These are phyloP conservation scores for barrel medic (Medicago truncatula) DNA, from an alignment of 306 rosid species.

Conservation along the genomic window DNA sequence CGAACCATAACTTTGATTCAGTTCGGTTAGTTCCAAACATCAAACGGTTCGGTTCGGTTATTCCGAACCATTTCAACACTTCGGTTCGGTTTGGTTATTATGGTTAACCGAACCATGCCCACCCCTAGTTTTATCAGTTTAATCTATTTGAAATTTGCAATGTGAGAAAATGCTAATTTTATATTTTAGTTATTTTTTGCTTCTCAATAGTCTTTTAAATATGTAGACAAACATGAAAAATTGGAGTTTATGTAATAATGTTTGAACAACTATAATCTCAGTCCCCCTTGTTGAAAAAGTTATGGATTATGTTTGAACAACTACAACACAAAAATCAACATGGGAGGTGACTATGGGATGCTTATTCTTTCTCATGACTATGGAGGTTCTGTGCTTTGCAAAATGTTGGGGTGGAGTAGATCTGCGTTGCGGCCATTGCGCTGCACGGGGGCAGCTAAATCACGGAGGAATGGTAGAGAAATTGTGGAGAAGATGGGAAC, in stretches of 20 bases:
- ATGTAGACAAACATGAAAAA: neutral
- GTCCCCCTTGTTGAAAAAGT: neutral
- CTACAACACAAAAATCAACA: neutral
- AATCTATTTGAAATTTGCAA: conserved; percentile 8
- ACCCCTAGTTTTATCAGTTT: neutral
- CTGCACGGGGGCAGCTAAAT: neutral
- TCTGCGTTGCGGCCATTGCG: neutral
- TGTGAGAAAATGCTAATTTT: conserved; percentile 17
- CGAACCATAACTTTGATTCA: too few relatives aligned
- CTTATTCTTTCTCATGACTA: conserved; percentile 8
- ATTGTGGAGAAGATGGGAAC: neutral
- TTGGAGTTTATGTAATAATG: neutral
- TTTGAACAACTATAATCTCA: conserved; percentile 15
- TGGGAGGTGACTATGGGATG: conserved; percentile 8
- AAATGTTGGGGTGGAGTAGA: neutral
- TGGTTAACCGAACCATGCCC: too few relatives aligned
- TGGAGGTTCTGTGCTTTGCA: neutral
- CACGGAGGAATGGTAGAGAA: neutral
- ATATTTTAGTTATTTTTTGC: neutral
- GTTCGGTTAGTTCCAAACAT: too few relatives aligned
- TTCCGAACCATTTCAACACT: too few relatives aligned
- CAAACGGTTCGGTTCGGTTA: too few relatives aligned
- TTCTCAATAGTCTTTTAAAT: conserved; percentile 19
- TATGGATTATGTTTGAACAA: neutral
- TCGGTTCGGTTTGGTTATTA: too few relatives aligned